A percentile compares a stretch with the other conserved stretches of the same genome.
Conservation (phyloP, 306 rosid species). For the Cucumis melo region DNA sequence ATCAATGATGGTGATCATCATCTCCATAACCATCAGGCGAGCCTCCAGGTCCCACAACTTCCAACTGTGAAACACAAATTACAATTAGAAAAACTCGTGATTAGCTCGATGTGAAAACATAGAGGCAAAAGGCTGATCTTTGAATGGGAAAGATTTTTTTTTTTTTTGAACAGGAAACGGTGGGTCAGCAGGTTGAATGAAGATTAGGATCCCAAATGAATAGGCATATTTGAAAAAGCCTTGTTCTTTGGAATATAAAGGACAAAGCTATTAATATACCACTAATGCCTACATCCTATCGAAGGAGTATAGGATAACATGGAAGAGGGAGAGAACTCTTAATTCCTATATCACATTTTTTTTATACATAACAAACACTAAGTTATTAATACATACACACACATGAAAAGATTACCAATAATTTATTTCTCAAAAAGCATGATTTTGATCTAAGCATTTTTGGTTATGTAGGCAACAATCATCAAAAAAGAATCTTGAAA, state of each 20-base stretch:
- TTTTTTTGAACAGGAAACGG: too few species aligned
- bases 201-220: too few species aligned
- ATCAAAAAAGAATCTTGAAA: neutral
- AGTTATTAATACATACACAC: neutral
- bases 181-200: too few species aligned
- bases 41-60: slow-evolving; percentile 35
- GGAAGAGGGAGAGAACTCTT: neutral
- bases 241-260: too few species aligned
- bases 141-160: too few species aligned
- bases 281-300: neutral
- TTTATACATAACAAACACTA: neutral
- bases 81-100: neutral
- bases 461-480: too few species aligned
- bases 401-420: neutral
- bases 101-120: too few species aligned
- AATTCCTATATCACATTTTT: neutral
- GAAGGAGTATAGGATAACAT: neutral
- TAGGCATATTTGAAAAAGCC: too few species aligned
- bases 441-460: neutral
- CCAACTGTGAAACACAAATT: slow-evolving; percentile 19
- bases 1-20: slow-evolving; percentile 25
- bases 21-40: slow-evolving; percentile 27
- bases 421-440: neutral
- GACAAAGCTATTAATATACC: neutral
- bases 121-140: too few species aligned